A percentile compares a stretch with the other conserved stretches of the same genome.
phyloP scores from a whole-genome alignment of 2,329 filamentous ascomycete species.

The Penicillium concentricum region DNA sequence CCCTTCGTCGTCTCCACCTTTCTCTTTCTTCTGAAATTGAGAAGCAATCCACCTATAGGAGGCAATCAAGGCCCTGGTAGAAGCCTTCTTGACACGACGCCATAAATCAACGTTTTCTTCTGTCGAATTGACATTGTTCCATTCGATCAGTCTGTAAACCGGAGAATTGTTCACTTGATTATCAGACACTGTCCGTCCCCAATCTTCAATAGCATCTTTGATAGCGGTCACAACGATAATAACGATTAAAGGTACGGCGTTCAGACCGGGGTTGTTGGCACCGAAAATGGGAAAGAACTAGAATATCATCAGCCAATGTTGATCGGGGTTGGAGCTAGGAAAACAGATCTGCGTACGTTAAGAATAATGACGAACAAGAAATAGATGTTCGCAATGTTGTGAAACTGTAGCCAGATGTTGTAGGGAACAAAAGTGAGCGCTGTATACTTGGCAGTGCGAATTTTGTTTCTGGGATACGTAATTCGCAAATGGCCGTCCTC shows the following conservation, averaged over 20 bases:
- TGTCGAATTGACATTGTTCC: slow-evolving; percentile 88
- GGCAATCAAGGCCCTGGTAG: slow-evolving; percentile 60
- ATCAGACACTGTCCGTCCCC: slow-evolving; percentile 84
- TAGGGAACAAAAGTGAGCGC: slow-evolving; percentile 93
- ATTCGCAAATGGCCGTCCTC: slow-evolving; percentile 73
- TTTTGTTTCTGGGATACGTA: slow-evolving; percentile 86
- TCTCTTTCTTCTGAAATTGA: slow-evolving; percentile 50
- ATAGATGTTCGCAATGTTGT: slow-evolving; percentile 98
- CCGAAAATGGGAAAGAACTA: slow-evolving; percentile 97
- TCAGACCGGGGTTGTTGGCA: slow-evolving; percentile 82
- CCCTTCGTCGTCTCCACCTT: slow-evolving; percentile 37
- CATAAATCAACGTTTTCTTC: slow-evolving; percentile 82
- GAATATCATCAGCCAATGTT: slow-evolving; percentile 21
- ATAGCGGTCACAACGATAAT: slow-evolving; percentile 85
- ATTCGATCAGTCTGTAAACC: slow-evolving; percentile 83
- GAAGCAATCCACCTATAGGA: slow-evolving; percentile 54
- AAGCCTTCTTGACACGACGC: slow-evolving; percentile 89
- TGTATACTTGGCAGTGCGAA: slow-evolving; percentile 96
- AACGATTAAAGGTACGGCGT: slow-evolving; percentile 86
- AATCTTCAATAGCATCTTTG: slow-evolving; percentile 96
- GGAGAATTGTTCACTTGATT: slow-evolving; percentile 95
- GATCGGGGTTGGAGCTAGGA: not conserved
- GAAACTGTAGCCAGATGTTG: slow-evolving; percentile 96
- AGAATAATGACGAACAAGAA: slow-evolving; percentile 96
- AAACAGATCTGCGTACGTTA: slow-evolving; percentile 63